Evolutionary conservation across 176 grass and related monocot genomes (phyloP).

Genomic region (Canna indica): DNA sequence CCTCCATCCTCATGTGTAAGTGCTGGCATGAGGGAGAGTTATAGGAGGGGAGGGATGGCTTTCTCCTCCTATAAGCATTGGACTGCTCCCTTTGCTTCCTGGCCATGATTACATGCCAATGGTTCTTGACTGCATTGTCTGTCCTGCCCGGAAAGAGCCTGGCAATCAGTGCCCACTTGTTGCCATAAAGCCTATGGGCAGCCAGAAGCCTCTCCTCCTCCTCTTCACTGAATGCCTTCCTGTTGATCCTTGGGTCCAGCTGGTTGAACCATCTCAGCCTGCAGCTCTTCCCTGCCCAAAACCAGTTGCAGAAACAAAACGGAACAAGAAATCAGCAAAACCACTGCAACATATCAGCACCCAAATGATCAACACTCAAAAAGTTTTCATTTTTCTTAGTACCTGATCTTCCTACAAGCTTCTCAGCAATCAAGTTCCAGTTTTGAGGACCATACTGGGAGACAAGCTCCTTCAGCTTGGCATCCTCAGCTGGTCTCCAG

Average conservation of each 20-base stretch:
- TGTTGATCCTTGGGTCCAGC: constrained; percentile 18
- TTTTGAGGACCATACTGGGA: constrained; percentile 5
- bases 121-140: constrained; percentile 17
- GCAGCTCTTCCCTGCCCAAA: constrained; percentile 17
- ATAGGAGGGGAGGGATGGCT: neutral
- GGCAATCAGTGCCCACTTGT: constrained; percentile 16
- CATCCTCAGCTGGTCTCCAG: constrained; percentile 19
- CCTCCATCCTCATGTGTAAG: neutral
- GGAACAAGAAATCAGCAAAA: neutral
- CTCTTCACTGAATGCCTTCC: constrained; percentile 10
- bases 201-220: constrained; percentile 20
- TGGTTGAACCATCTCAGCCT: constrained; percentile 23
- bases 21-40: neutral
- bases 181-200: constrained; percentile 12
- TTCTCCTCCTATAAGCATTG: constrained; percentile 8
- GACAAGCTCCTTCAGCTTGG: constrained; percentile 15
- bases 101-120: constrained; percentile 23
- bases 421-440: constrained; percentile 21
- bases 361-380: too few species aligned
- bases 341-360: neutral
- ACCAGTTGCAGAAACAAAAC: neutral
- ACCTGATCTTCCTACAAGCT: constrained; percentile 14
- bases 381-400: neutral
- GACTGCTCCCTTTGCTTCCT: constrained; percentile 12
- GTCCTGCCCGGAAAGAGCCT: constrained; percentile 17